A percentile compares a stretch with the other conserved stretches of the same genome.
Conservation (phyloP, 805 yeast species). For the Saccharomycopsis schoenii region DNA sequence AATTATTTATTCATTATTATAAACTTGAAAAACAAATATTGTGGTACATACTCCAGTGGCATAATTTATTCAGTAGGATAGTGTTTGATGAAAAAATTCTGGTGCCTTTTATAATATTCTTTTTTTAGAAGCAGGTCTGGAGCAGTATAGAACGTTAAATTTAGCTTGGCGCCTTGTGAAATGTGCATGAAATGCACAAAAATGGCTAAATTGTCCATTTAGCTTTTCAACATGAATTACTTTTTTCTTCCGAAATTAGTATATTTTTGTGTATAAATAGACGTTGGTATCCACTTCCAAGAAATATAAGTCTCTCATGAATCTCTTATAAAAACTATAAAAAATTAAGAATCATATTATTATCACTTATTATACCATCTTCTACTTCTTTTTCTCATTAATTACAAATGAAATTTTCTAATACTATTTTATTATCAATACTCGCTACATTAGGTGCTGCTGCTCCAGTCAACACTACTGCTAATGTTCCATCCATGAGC, state of each 20-base stretch:
- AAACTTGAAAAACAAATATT: too few species aligned
- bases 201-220: background rate
- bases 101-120: too few species aligned
- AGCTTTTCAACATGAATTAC: background rate
- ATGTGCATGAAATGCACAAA: background rate
- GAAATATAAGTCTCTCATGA: background rate
- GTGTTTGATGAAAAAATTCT: too few species aligned
- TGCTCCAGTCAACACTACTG: slow-evolving; percentile 14
- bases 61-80: too few species aligned
- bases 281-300: background rate
- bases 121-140: background rate
- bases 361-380: background rate
- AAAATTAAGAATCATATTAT: background rate
- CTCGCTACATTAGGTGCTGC: slow-evolving; percentile 10
- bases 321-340: background rate
- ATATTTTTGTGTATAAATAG: background rate
- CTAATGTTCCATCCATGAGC: slow-evolving; percentile 6
- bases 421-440: slow-evolving; percentile 10
- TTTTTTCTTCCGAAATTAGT: background rate
- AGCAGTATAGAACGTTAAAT: background rate
- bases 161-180: background rate
- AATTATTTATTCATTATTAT: too few species aligned
- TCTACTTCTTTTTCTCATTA: background rate
- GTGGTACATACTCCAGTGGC: too few species aligned
- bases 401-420: slow-evolving; percentile 16